These are phyloP conservation scores for Talaromyces pinophilus DNA, from an alignment of 2,329 filamentous ascomycete species.

Conservation along the genomic window DNA sequence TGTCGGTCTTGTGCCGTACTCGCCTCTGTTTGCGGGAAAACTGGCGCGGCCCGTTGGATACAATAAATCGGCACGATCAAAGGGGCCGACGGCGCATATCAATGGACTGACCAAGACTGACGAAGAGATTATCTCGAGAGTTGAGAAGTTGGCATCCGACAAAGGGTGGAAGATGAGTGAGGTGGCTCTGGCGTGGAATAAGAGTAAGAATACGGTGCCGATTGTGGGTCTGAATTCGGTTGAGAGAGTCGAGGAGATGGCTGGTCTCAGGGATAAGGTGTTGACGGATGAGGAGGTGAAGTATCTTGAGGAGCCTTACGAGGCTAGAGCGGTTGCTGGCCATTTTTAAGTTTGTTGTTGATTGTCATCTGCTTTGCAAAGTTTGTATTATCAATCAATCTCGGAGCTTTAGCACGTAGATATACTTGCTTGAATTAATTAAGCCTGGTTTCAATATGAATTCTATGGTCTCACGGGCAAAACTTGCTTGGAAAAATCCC, in stretches of 20 bases:
- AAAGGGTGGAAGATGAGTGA: slow-evolving; percentile 36
- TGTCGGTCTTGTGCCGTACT: slow-evolving; percentile 47
- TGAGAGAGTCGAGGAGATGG: neutral
- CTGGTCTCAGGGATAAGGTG: neutral
- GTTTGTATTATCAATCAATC: neutral
- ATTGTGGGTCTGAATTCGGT: slow-evolving; percentile 55
- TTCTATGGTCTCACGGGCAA: neutral
- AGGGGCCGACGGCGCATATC: neutral
- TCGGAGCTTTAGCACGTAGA: neutral
- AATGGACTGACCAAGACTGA: neutral
- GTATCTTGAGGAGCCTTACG: neutral
- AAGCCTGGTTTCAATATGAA: neutral
- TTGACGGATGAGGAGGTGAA: neutral
- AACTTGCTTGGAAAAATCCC: neutral
- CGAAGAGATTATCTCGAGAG: slow-evolving; percentile 38
- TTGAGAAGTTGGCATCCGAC: slow-evolving; percentile 51
- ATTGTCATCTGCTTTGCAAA: neutral
- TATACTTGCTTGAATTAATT: neutral
- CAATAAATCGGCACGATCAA: neutral
- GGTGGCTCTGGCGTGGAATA: slow-evolving; percentile 45
- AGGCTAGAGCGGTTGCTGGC: slow-evolving; percentile 14
- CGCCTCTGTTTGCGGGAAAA: slow-evolving; percentile 21
- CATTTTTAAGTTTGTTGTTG: slow-evolving; percentile 1
- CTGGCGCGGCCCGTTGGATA: slow-evolving; percentile 2
- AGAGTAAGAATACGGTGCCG: slow-evolving; percentile 43